Evolutionary conservation across 2,329 filamentous ascomycete species (phyloP), one percentile per base, ranked within the genome.

Genomic region (Claviceps pusilla): DNA sequence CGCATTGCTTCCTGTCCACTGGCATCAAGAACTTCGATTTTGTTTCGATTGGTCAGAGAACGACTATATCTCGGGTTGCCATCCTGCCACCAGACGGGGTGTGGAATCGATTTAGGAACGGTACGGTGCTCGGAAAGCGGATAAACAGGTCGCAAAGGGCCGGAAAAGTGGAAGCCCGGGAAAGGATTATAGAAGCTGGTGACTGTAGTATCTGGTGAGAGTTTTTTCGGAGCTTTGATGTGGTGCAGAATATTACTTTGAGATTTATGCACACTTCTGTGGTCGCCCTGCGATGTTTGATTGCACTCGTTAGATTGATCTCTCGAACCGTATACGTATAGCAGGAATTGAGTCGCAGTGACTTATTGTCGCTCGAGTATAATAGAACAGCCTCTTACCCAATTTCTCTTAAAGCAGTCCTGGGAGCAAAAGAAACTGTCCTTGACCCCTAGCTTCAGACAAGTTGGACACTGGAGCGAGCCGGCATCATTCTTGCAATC

Each of bases 391-490:
- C 31, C 41, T 41, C 80, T 63, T 82, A 97, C 93, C 93, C 93
- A 98, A 76, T 89, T 98, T 70, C 83, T 85, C 78, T 96, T 97
- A 74, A 98, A 98, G 76, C 93, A 98, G 63, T 97, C 93, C 70
- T 98, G 93, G 33, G 89, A 89, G 75, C 93, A 98, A 74, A 97
- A 98, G 72, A 83, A 96, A 73, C 89, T 95, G 65, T 93, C 88
- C 66, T 90, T 83, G 63, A 83, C 84, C 53, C 86, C 87, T 48
- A 90, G 75, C 72, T 95, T 96, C 64, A 96, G 77, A 68, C 93
- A 98, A 51, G 88, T 97, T 54, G 93, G 93, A 70, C 93, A 98
- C 70, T 97, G 90, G 49, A 98, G 74, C 53, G 83, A 76, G 57
- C 88, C 84, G 55, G 90, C 90, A 59, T 91, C 84, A 59, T 96